Base-by-base conservation (phyloP, 139 green algal species). In the Tetradesmus obliquus region DNA sequence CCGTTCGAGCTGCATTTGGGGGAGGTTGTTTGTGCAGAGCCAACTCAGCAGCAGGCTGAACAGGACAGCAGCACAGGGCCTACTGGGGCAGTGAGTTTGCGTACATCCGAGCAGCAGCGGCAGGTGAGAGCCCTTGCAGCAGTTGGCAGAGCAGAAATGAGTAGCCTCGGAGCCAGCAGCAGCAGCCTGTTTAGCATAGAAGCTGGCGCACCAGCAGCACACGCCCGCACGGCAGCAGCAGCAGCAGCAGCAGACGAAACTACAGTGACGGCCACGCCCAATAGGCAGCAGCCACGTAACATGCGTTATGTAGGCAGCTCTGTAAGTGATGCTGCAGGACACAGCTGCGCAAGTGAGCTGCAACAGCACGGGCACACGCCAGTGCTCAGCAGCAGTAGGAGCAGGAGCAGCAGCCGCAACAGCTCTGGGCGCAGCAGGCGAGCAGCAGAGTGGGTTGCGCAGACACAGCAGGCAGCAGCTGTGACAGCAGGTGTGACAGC, bases 381-480 rank as follows among this genome's bases (percentile, higher is more conserved):
- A 58, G 53, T 51, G 8, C 51, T 66, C 7, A 86, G 81, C 9
- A 60, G 12, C 51, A 60, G 81, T 51, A 19, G 81, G 4, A 86
- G 20, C 10, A 53, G 51, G 12, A 69, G 81, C 81, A 86, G 81
- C 81, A 51, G 81, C 81, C 17, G 81, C 81, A 86, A 60, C 74
- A 86, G 81, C 81, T 51, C 51, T 51, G 24, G 53, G 19, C 19
- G 53, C n/a, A 82, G 74, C 74, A 10, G 13, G n/a, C 74, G n/a
- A 17, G 74, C 74, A 55, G n/a, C 74, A 82, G 66, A 24, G 17
- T 76, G 66, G 66, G 66, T 76, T 1, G 66, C 66, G 17, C 66
- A 76, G 66, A 19, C 66, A 76, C 66, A 24, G 66, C 66, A 76
- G n/a, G 66, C 66, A 24, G 66, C 66, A 24, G 12, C 2, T 76